Evolutionary conservation across 164 flowering plant species (phyloP).

Genomic region (Sedum album): DNA sequence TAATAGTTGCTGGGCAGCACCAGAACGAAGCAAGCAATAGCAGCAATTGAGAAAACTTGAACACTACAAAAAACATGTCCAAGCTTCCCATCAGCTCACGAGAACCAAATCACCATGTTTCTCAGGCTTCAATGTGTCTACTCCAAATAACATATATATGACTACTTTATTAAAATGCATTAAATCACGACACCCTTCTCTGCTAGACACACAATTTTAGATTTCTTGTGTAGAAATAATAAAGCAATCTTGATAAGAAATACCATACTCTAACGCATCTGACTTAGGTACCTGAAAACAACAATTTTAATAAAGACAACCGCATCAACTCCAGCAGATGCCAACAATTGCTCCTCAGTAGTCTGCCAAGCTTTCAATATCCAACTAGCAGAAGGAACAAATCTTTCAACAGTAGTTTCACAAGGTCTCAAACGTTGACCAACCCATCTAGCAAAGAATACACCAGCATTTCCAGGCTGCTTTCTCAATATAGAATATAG

Average conservation of each 20-base stretch:
- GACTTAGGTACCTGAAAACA: constrained; percentile 75
- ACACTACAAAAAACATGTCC: neutral
- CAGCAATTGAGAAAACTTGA: neutral
- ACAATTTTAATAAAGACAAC: constrained; percentile 68
- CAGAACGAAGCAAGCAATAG: neutral
- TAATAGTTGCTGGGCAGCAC: constrained; percentile 3
- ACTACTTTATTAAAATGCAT: no score
- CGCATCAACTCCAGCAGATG: constrained; percentile 74
- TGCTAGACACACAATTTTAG: no score
- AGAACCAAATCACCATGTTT: neutral
- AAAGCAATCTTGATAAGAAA: no score
- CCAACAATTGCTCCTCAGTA: constrained; percentile 61
- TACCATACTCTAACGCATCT: neutral
- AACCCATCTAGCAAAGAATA: constrained; percentile 70
- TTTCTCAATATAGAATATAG: constrained; percentile 79
- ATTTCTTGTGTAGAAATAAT: neutral
- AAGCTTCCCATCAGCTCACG: neutral
- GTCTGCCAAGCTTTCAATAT: constrained; percentile 68
- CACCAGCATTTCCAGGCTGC: constrained; percentile 63
- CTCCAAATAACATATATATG: neutral
- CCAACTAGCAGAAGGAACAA: constrained; percentile 91
- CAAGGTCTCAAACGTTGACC: constrained; percentile 20
- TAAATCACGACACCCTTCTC: no score
- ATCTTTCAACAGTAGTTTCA: constrained; percentile 53
- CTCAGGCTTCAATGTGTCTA: neutral